Conservation (phyloP, 805 yeast genomes). For the Candida ulmi region DNA sequence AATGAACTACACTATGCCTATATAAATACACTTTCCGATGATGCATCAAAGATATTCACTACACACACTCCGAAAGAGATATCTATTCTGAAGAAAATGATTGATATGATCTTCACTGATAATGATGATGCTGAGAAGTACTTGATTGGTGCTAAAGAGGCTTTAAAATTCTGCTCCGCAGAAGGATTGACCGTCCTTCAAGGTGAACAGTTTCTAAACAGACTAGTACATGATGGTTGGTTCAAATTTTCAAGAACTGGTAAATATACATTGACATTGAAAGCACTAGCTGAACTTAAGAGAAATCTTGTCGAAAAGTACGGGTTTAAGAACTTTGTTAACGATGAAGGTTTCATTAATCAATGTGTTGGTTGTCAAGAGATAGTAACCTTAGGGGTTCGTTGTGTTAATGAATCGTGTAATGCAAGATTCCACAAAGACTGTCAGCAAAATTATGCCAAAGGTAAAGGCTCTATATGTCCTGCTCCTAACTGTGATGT, state of each 20-base stretch:
- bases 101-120: slow-evolving; percentile 31
- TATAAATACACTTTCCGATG: slow-evolving; percentile 31
- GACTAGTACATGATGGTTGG: slow-evolving; percentile 50
- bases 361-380: slow-evolving; percentile 47
- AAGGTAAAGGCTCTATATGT: slow-evolving; percentile 28
- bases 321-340: slow-evolving; percentile 26
- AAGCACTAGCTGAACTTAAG: slow-evolving; percentile 43
- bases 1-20: slow-evolving; percentile 30
- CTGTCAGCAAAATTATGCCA: slow-evolving; percentile 38
- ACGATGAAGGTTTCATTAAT: slow-evolving; percentile 31
- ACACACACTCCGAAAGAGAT: slow-evolving; percentile 33
- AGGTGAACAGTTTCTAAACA: slow-evolving; percentile 32
- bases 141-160: slow-evolving; percentile 26
- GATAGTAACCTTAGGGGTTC: slow-evolving; percentile 47
- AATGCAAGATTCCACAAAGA: slow-evolving; percentile 39
- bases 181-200: slow-evolving; percentile 33
- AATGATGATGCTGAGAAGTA: slow-evolving; percentile 22
- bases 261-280: slow-evolving; percentile 32
- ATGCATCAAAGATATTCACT: slow-evolving; percentile 29
- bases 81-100: slow-evolving; percentile 33
- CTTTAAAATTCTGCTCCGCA: slow-evolving; percentile 7
- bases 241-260: slow-evolving; percentile 30
- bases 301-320: slow-evolving; percentile 37
- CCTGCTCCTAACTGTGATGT: slow-evolving; percentile 25
- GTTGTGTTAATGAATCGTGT: slow-evolving; percentile 31